phyloP scores from a whole-genome alignment of 257 asterid genomes.

The Scutellaria barbata region DNA sequence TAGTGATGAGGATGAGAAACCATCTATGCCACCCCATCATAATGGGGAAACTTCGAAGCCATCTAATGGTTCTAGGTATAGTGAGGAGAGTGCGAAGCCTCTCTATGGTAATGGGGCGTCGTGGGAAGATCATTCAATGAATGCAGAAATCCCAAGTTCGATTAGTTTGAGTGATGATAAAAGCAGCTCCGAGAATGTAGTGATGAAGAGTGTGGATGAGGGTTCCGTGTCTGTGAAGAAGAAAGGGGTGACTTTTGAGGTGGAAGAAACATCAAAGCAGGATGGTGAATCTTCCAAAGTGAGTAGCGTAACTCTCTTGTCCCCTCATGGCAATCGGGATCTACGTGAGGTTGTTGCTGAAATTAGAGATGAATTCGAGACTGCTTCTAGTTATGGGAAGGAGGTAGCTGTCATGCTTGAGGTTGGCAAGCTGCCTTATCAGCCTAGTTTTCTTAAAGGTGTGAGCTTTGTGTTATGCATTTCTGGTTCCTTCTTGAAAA shows the following conservation, averaged over 20 bases:
- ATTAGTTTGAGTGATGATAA: conserved; percentile 58
- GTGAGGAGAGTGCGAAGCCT: conserved; percentile 35
- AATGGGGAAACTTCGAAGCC: conserved; percentile 36
- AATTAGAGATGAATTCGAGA: conserved; percentile 86
- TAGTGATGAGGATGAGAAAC: conserved; percentile 51
- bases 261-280: conserved; percentile 64
- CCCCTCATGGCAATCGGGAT: conserved; percentile 80
- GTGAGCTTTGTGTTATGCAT: conserved; percentile 24
- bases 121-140: conserved; percentile 33
- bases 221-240: conserved; percentile 56
- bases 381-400: conserved; percentile 79
- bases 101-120: conserved; percentile 34
- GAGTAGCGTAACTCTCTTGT: conserved; percentile 62
- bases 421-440: conserved; percentile 92
- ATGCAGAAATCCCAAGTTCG: conserved; percentile 40
- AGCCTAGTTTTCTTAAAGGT: conserved; percentile 81
- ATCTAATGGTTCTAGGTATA: conserved; percentile 25
- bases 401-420: conserved; percentile 95
- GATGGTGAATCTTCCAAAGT: conserved; percentile 73
- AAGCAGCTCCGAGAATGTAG: conserved; percentile 57
- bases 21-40: conserved; percentile 34
- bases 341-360: conserved; percentile 88
- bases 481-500: conserved; percentile 8
- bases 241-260: conserved; percentile 90
- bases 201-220: conserved; percentile 67